phyloP scores from a whole-genome alignment of 768 basidiomycete genomes.

The Tylopilus cervinicoccineus region DNA sequence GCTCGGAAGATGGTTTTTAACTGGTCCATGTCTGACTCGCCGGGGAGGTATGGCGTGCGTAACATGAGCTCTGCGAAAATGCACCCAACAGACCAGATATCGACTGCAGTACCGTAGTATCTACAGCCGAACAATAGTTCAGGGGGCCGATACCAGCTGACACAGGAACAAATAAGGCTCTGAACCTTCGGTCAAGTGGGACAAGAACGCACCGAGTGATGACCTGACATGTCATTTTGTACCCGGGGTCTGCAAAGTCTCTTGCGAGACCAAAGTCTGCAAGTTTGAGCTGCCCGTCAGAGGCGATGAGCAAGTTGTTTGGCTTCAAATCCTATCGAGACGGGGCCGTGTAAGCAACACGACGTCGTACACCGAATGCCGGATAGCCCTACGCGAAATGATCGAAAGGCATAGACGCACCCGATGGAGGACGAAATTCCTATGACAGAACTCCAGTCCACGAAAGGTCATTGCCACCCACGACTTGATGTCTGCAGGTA shows the following conservation, averaged over 20 bases:
- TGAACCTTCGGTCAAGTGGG: slow-evolving; percentile 1
- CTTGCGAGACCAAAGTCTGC: slow-evolving; percentile 98
- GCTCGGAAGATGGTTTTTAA: slow-evolving; percentile 92
- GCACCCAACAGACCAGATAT: slow-evolving; percentile 97
- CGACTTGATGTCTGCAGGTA: slow-evolving; percentile 94
- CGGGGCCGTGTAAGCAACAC: slow-evolving; percentile 9
- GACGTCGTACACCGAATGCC: slow-evolving; percentile 1
- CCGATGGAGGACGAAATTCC: slow-evolving; percentile 90
- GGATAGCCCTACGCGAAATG: slow-evolving; percentile 7
- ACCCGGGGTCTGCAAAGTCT: slow-evolving; percentile 92
- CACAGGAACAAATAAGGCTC: not conserved
- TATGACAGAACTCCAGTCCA: slow-evolving; percentile 97
- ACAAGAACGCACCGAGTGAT: slow-evolving; percentile 75
- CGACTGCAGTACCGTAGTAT: slow-evolving; percentile 88
- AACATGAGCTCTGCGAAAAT: slow-evolving; percentile 98
- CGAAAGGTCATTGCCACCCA: slow-evolving; percentile 99
- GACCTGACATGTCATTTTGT: slow-evolving; percentile 97
- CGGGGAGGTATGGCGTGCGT: slow-evolving; percentile 91
- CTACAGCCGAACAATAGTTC: slow-evolving; percentile 90
- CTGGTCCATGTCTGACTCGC: slow-evolving; percentile 96
- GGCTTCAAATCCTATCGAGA: slow-evolving; percentile 88
- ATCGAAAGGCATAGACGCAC: slow-evolving; percentile 42
- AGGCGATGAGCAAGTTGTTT: slow-evolving; percentile 93
- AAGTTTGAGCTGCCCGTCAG: slow-evolving; percentile 89
- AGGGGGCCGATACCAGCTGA: slow-evolving; percentile 98